Base-by-base conservation (phyloP, 2,329 filamentous ascomycete species). In the Pseudopyrenochaeta lycopersici region DNA sequence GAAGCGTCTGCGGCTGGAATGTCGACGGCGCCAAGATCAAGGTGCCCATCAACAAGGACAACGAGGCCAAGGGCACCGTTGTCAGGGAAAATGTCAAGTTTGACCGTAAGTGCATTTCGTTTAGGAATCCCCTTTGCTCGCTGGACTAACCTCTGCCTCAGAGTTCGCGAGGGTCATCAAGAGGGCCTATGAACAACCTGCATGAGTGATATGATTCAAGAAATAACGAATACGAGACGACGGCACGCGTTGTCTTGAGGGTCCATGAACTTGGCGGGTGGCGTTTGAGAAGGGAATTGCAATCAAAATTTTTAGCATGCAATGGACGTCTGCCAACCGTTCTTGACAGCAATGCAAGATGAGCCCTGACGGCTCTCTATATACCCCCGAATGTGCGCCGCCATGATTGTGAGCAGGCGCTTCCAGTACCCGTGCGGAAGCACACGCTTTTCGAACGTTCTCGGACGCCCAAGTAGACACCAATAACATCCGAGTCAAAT, bases 1-100 rank as follows among this genome's bases (percentile, higher is more conserved):
- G 75, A 49, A 80, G 77, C 43, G 78, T 82, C 12, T 95, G 90
- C 72, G 91, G 90, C 62, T 99, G 94, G 92, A 86, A 85, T 68
- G 84, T 97, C 36, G 89, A 91, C 56, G 86, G 82, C 27, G 73
- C 75, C 33, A 78, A 71, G 57, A 88, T 97, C 60, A 86, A 86
- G 76, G 86, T 99, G 51, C 95, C 95, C 50, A 82, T 89, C 71
- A 99, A 99, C 82, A 91, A 95, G 73, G 95, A 99, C 55, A 76
- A 76, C 56, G 94, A 98, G 85, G 95, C 92, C 39, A 92, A 96
- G 83, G 95, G 95, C 78, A 90, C 92, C 35, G 90, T 97, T 77
- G 96, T 97, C 71, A 87, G 93, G 69, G 95, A 99, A 83, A 93
- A 95, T 63, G 95, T 99, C 72, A 92, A 90, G 78, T 89, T 96